Conservation (phyloP, 208 protist genomes). For the Porcisia deanei region DNA sequence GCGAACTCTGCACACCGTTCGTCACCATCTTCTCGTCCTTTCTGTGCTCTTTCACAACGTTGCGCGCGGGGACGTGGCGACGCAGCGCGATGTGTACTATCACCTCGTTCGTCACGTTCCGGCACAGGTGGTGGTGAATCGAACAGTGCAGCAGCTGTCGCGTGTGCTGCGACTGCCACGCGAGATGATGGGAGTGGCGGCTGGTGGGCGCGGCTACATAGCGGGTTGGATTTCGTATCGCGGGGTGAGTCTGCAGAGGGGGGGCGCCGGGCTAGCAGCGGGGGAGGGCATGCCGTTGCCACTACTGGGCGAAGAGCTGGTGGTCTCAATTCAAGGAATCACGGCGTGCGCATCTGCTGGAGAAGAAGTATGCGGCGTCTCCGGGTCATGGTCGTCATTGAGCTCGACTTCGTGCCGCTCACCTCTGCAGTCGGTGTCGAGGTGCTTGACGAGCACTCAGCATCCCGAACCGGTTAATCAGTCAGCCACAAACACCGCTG, state of each 20-base stretch:
- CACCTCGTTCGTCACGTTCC: slow-evolving; percentile 60
- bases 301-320: slow-evolving; percentile 19
- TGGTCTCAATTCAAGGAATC: not conserved
- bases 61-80: slow-evolving; percentile 39
- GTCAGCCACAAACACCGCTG: not conserved
- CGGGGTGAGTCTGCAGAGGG: slow-evolving; percentile 31
- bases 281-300: slow-evolving; percentile 30
- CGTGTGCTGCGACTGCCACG: slow-evolving; percentile 52
- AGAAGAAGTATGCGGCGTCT: not conserved
- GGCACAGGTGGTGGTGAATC: slow-evolving; percentile 55
- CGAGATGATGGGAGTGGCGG: slow-evolving; percentile 63
- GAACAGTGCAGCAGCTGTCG: slow-evolving; percentile 45
- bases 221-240: slow-evolving; percentile 53
- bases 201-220: slow-evolving; percentile 68
- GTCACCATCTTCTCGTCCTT: slow-evolving; percentile 53
- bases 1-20: slow-evolving; percentile 3
- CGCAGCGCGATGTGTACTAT: slow-evolving; percentile 88
- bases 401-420: not conserved
- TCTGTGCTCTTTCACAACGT: slow-evolving; percentile 49
- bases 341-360: not conserved
- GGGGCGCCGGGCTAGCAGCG: not conserved
- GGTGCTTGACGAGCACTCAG: not conserved
- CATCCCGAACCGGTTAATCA: not conserved
- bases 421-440: not conserved
- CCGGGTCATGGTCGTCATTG: not conserved